Conservation (phyloP, 2,329 filamentous ascomycete genomes). For the Leptographium procerum region DNA sequence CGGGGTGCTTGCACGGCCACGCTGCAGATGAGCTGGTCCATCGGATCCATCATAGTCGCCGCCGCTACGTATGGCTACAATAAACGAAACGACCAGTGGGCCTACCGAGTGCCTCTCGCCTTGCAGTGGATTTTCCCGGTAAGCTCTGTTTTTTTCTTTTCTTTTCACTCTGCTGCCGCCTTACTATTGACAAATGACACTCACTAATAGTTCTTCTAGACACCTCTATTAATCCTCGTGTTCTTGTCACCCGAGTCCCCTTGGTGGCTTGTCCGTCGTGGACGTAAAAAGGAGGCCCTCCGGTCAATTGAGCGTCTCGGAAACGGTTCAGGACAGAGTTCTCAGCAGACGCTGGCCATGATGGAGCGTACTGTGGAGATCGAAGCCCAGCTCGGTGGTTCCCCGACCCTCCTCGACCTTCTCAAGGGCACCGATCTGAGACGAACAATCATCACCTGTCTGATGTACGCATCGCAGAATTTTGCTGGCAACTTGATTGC, state of each 20-base stretch:
- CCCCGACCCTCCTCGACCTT: constrained; percentile 37
- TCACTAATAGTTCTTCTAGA: not conserved
- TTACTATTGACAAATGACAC: not conserved
- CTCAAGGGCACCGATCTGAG: constrained; percentile 43
- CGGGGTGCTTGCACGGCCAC: constrained; percentile 48
- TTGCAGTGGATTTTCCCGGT: constrained; percentile 48
- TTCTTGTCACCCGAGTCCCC: constrained; percentile 40
- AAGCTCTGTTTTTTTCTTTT: not conserved
- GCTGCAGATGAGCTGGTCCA: constrained; percentile 56
- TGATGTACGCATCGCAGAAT: constrained; percentile 48
- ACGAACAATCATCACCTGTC: constrained; percentile 43
- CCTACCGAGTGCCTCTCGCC: constrained; percentile 41
- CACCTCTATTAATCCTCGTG: constrained; percentile 36
- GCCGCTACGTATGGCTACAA: constrained; percentile 45
- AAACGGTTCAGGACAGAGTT: constrained; percentile 23
- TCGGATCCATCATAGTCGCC: constrained; percentile 49
- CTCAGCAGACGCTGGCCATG: constrained; percentile 33
- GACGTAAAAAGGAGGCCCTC: constrained; percentile 30
- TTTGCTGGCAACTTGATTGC: constrained; percentile 52
- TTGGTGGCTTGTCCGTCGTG: constrained; percentile 45
- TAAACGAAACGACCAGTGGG: constrained; percentile 15
- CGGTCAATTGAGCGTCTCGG: constrained; percentile 38
- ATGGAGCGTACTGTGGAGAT: constrained; percentile 46
- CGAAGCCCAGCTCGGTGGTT: constrained; percentile 32
- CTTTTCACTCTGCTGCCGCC: not conserved